Evolutionary conservation across 2,329 filamentous ascomycete species (phyloP).

Genomic region (Cadophora sp.): DNA sequence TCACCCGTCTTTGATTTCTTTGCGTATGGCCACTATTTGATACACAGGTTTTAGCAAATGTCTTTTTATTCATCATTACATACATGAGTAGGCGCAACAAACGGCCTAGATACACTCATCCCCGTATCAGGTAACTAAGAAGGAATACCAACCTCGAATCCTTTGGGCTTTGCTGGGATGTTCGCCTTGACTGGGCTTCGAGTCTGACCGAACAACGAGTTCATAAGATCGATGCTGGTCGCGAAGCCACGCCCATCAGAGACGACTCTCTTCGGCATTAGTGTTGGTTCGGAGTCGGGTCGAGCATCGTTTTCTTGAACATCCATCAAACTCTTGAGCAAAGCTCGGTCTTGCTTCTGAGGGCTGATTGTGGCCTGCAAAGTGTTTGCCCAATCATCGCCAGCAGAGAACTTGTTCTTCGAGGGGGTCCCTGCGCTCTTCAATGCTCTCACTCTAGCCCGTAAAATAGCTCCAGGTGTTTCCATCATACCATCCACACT

Average conservation of each 20-base stretch:
- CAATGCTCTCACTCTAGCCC: constrained; percentile 68
- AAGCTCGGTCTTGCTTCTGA: constrained; percentile 85
- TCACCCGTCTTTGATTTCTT: constrained; percentile 75
- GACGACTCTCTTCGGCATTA: constrained; percentile 45
- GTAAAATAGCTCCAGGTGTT: constrained; percentile 66
- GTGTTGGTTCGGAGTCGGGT: constrained; percentile 57
- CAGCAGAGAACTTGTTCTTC: constrained; percentile 64
- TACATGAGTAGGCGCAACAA: constrained; percentile 45
- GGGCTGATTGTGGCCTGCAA: constrained; percentile 93
- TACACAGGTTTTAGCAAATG: constrained; percentile 54
- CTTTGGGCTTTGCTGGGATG: constrained; percentile 64
- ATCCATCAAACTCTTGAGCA: constrained; percentile 60
- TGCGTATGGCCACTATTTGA: constrained; percentile 81
- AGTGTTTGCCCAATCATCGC: constrained; percentile 92
- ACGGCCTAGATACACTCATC: constrained; percentile 38
- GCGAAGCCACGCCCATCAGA: constrained; percentile 69
- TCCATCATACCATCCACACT: constrained; percentile 53
- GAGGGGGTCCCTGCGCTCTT: constrained; percentile 65
- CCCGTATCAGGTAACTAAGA: constrained; percentile 37
- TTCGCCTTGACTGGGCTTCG: constrained; percentile 63
- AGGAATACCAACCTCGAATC: constrained; percentile 86
- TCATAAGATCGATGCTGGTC: constrained; percentile 95
- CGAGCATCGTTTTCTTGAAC: constrained; percentile 45
- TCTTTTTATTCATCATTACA: constrained; percentile 44
- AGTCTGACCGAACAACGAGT: constrained; percentile 83